Evolutionary conservation across 2,329 filamentous ascomycete genomes (phyloP).

Genomic region (Colletotrichum echinochloae): DNA sequence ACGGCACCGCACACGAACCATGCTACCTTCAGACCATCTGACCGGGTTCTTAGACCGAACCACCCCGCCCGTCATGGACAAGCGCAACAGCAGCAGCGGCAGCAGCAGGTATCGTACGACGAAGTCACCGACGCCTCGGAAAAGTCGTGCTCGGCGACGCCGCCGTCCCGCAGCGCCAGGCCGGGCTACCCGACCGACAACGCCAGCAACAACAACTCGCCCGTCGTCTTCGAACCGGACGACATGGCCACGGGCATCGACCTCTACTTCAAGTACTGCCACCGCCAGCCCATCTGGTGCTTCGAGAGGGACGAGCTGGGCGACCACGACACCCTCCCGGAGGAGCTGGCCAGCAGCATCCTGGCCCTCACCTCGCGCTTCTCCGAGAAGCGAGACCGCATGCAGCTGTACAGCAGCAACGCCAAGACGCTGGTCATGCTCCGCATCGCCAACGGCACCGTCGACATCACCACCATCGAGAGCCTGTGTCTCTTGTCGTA

Average conservation of each 20-base stretch:
- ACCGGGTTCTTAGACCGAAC: slow-evolving; percentile 48
- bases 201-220: slow-evolving; percentile 26
- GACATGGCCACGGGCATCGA: slow-evolving; percentile 52
- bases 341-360: slow-evolving; percentile 57
- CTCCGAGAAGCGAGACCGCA: slow-evolving; percentile 50
- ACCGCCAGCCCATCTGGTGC: slow-evolving; percentile 59
- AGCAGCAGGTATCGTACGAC: slow-evolving; percentile 43
- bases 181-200: slow-evolving; percentile 43
- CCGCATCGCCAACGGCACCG: slow-evolving; percentile 62
- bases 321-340: slow-evolving; percentile 50
- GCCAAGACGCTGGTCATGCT: slow-evolving; percentile 60
- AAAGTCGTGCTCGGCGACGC: slow-evolving; percentile 50
- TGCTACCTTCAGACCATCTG: slow-evolving; percentile 44
- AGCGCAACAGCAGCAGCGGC: not conserved
- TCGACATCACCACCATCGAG: slow-evolving; percentile 62
- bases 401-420: slow-evolving; percentile 52
- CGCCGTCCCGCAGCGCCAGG: slow-evolving; percentile 45
- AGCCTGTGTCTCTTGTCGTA: slow-evolving; percentile 63
- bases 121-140: slow-evolving; percentile 49
- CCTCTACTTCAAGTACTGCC: slow-evolving; percentile 58
- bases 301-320: slow-evolving; percentile 57
- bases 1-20: slow-evolving; percentile 35
- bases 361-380: slow-evolving; percentile 55
- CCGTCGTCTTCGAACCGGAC: slow-evolving; percentile 46
- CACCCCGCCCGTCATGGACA: slow-evolving; percentile 46